Evolutionary conservation across 176 grass and related monocot genomes (phyloP).

Genomic region (Neostapfia colusana): DNA sequence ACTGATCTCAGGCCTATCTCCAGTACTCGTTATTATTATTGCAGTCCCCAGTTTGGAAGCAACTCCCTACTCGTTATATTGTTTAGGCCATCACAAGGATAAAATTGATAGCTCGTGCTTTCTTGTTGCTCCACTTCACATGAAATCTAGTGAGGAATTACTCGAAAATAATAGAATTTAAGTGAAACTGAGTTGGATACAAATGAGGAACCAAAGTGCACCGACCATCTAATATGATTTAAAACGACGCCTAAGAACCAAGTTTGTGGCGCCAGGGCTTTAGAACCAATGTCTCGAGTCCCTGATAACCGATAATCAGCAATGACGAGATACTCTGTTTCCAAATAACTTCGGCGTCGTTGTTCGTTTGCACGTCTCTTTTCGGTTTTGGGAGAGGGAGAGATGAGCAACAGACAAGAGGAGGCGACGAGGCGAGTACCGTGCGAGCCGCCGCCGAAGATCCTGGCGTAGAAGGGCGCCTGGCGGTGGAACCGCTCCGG

Average conservation of each 20-base stretch:
- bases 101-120: neutral
- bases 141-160: neutral
- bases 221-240: neutral
- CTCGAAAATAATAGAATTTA: neutral
- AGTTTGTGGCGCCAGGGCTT: neutral
- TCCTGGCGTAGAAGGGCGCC: slow-evolving; percentile 41
- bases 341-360: neutral
- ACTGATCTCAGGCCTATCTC: neutral
- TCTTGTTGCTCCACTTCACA: neutral
- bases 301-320: neutral
- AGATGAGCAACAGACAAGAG: neutral
- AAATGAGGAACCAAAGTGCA: neutral
- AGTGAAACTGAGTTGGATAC: neutral
- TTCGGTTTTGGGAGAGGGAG: neutral
- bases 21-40: no score
- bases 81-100: neutral
- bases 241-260: neutral
- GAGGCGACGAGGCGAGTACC: neutral
- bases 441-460: slow-evolving; percentile 35
- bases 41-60: neutral
- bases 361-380: neutral
- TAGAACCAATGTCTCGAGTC: neutral
- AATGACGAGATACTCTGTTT: neutral
- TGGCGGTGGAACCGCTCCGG: slow-evolving; percentile 39
- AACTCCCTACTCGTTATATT: neutral